These are phyloP conservation scores for Globisporangium spinosum DNA, from an alignment of 352 stramenopile species.

Conservation along the genomic window DNA sequence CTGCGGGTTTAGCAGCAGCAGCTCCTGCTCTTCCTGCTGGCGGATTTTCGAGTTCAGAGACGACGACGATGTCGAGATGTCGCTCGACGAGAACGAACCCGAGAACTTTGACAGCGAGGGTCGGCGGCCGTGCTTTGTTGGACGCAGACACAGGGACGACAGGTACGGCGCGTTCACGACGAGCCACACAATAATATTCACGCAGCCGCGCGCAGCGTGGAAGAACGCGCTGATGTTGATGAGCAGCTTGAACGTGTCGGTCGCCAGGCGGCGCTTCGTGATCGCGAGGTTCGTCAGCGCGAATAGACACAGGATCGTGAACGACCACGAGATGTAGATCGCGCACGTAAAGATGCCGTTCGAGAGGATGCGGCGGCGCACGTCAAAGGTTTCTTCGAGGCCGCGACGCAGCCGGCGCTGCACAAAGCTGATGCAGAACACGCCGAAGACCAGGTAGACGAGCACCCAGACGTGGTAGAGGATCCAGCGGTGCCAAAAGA, in stretches of 20 bases:
- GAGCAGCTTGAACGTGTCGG: conserved; percentile 49
- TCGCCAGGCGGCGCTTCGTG: conserved; percentile 34
- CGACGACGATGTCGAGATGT: conserved; percentile 5
- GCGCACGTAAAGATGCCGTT: conserved; percentile 78
- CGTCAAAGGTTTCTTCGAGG: conserved; percentile 84
- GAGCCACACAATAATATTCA: conserved; percentile 87
- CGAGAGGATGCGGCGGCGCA: conserved; percentile 68
- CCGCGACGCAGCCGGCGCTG: conserved; percentile 66
- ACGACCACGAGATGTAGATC: conserved; percentile 85
- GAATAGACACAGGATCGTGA: conserved; percentile 69
- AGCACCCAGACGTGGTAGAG: conserved; percentile 81
- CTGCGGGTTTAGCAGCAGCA: conserved; percentile 67
- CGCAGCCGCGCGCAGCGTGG: conserved; percentile 65
- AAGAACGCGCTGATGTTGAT: conserved; percentile 78
- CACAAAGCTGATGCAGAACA: conserved; percentile 73
- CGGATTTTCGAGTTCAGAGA: conserved; percentile 1
- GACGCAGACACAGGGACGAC: conserved; percentile 27
- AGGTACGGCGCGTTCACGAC: conserved; percentile 72
- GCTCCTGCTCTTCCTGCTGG: conserved; percentile 26
- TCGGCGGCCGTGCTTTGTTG: background rate
- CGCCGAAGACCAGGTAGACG: conserved; percentile 70
- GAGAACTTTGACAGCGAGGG: conserved; percentile 5
- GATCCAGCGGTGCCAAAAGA: conserved; percentile 83
- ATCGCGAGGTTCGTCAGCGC: conserved; percentile 46
- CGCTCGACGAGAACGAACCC: conserved; percentile 13